A percentile compares a stretch with the other conserved stretches of the same genome.
phyloP scores from a whole-genome alignment of 2,329 filamentous ascomycete species.

The Sclerotinia sclerotiorum region DNA sequence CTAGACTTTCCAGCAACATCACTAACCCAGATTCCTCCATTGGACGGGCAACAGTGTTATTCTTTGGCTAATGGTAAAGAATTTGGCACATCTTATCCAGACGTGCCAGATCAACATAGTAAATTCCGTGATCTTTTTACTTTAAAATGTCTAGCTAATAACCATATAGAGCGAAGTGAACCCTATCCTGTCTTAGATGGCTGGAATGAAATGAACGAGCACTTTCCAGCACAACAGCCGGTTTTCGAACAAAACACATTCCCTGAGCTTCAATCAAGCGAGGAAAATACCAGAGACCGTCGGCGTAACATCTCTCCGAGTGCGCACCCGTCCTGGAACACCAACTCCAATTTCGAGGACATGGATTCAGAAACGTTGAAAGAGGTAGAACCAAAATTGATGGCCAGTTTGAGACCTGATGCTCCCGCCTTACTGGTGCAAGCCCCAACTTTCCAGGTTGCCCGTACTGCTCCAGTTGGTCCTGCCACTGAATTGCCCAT shows the following conservation, averaged over 20 bases:
- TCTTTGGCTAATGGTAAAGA: not conserved
- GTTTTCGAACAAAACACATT: not conserved
- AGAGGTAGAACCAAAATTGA: not conserved
- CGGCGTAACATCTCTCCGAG: not conserved
- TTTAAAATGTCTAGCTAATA: not conserved
- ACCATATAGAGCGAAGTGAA: not conserved
- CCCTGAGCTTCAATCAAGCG: not conserved
- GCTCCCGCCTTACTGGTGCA: too few species aligned
- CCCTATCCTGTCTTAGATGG: accelerated
- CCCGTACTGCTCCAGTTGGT: too few species aligned
- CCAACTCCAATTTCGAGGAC: not conserved
- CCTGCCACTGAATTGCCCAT: too few species aligned
- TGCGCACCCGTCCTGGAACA: not conserved
- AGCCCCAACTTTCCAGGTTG: too few species aligned
- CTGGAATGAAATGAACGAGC: too few species aligned
- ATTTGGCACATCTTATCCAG: not conserved
- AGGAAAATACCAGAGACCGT: not conserved
- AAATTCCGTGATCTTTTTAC: too few species aligned
- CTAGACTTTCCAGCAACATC: too few species aligned
- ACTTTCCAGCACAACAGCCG: too few species aligned
- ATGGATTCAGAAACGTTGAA: not conserved
- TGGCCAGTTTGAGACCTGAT: not conserved
- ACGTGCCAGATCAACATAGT: not conserved
- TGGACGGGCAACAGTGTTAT: not conserved
- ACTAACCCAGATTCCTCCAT: too few species aligned